Percentiles rank a stretch among this genome's conserved stretches.
Evolutionary conservation across 1,284 basidiomycete genomes (phyloP).

Genomic region (Cutaneotrichosporon cavernicola): DNA sequence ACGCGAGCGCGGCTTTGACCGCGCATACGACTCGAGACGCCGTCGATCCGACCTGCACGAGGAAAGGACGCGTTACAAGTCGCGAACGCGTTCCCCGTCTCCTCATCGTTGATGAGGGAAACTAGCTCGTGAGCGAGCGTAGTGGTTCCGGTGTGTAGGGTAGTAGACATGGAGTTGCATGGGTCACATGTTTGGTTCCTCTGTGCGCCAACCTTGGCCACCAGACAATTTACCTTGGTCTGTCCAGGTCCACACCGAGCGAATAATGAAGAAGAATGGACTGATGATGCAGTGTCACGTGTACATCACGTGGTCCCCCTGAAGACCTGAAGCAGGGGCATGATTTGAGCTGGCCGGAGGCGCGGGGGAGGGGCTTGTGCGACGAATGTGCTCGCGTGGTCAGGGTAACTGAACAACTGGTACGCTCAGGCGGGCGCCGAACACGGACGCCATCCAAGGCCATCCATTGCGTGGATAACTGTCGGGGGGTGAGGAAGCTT

Average conservation of each 20-base stretch:
- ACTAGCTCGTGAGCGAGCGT: background rate
- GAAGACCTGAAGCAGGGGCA: too few species aligned
- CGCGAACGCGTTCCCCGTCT: background rate
- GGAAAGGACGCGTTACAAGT: background rate
- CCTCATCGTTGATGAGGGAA: background rate
- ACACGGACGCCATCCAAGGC: background rate
- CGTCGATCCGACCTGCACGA: background rate
- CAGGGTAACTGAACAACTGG: background rate
- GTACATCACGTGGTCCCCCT: background rate
- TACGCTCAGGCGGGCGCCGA: background rate
- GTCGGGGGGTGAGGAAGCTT: background rate
- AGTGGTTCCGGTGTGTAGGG: background rate
- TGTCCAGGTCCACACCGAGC: too few species aligned
- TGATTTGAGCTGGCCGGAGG: too few species aligned
- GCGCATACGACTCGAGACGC: background rate
- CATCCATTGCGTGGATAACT: background rate
- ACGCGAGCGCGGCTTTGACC: constrained; percentile 7
- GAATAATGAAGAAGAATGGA: background rate
- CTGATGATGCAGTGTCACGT: background rate
- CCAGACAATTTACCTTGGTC: too few species aligned
- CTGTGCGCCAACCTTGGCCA: too few species aligned
- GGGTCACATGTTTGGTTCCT: background rate
- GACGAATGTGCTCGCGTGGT: background rate
- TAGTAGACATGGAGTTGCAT: background rate
- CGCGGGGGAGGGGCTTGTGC: background rate